Evolutionary conservation across 495 filamentous ascomycete species (phyloP).

Genomic region (Monascus purpureus): DNA sequence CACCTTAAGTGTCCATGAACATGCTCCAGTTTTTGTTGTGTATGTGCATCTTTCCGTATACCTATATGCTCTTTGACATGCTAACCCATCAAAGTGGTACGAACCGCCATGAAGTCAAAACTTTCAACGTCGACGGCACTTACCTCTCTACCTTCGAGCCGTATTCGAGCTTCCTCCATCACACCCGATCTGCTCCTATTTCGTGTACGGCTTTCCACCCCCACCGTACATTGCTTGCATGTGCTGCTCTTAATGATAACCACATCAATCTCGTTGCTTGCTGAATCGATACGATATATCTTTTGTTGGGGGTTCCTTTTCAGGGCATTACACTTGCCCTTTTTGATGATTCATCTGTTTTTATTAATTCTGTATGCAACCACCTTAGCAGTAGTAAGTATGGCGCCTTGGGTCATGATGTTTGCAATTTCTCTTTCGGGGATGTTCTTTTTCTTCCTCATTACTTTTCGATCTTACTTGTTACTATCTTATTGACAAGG

Average conservation of each 20-base stretch:
- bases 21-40: slow-evolving; percentile 92
- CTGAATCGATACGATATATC: slow-evolving; percentile 11
- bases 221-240: slow-evolving; percentile 83
- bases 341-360: no score
- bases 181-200: slow-evolving; percentile 64
- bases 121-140: slow-evolving; percentile 74
- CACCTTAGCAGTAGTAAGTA: no score
- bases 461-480: no score
- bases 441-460: no score
- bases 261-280: slow-evolving; percentile 34
- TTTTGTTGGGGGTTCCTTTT: no score
- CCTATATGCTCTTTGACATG: background rate
- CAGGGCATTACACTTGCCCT: no score
- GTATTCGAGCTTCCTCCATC: slow-evolving; percentile 73
- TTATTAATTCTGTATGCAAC: no score
- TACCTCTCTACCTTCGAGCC: slow-evolving; percentile 73
- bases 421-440: no score
- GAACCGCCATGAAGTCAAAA: slow-evolving; percentile 72
- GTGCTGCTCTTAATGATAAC: slow-evolving; percentile 43
- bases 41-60: slow-evolving; percentile 35
- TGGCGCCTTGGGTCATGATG: no score
- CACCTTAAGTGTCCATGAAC: slow-evolving; percentile 87
- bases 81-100: slow-evolving; percentile 47
- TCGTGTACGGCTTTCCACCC: slow-evolving; percentile 90
- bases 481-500: no score